phyloP scores from a whole-genome alignment of 139 green algal species.

The Cymbomonas tetramitiformis region DNA sequence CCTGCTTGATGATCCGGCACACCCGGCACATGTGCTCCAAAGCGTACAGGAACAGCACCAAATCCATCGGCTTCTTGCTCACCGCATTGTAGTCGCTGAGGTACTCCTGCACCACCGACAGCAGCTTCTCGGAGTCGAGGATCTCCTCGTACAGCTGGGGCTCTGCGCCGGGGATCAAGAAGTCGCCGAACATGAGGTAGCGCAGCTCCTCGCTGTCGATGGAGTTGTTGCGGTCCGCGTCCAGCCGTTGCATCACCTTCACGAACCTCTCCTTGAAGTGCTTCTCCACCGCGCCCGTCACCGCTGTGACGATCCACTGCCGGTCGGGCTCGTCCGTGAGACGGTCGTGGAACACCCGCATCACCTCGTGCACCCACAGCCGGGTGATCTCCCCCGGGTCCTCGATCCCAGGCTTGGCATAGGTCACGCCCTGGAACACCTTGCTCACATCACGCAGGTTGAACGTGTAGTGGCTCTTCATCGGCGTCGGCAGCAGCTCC shows the following conservation, averaged over 20 bases:
- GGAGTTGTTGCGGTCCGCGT: not conserved
- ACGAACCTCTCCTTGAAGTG: slow-evolving; percentile 34
- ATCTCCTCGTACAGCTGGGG: slow-evolving; percentile 14
- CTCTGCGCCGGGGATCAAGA: slow-evolving; percentile 32
- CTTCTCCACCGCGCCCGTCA: slow-evolving; percentile 27
- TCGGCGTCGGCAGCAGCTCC: slow-evolving; percentile 43
- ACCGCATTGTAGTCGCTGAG: slow-evolving; percentile 50
- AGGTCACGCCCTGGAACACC: slow-evolving; percentile 40
- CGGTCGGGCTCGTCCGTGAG: slow-evolving; percentile 48
- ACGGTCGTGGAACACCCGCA: slow-evolving; percentile 58
- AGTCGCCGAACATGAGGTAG: slow-evolving; percentile 31
- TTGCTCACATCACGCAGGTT: slow-evolving; percentile 65
- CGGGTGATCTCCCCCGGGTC: slow-evolving; percentile 26
- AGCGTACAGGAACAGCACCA: slow-evolving; percentile 48
- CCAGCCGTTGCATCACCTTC: slow-evolving; percentile 22
- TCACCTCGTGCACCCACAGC: slow-evolving; percentile 51
- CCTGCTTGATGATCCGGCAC: slow-evolving; percentile 52
- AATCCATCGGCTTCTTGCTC: slow-evolving; percentile 41
- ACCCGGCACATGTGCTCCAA: slow-evolving; percentile 56
- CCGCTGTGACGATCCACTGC: slow-evolving; percentile 39
- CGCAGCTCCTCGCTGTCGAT: slow-evolving; percentile 18
- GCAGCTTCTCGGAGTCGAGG: slow-evolving; percentile 28
- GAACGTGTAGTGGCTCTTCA: slow-evolving; percentile 64
- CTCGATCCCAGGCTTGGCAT: slow-evolving; percentile 31
- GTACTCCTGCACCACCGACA: slow-evolving; percentile 41